Conservation (phyloP, 257 asterid species). For the Coffea canephora region DNA sequence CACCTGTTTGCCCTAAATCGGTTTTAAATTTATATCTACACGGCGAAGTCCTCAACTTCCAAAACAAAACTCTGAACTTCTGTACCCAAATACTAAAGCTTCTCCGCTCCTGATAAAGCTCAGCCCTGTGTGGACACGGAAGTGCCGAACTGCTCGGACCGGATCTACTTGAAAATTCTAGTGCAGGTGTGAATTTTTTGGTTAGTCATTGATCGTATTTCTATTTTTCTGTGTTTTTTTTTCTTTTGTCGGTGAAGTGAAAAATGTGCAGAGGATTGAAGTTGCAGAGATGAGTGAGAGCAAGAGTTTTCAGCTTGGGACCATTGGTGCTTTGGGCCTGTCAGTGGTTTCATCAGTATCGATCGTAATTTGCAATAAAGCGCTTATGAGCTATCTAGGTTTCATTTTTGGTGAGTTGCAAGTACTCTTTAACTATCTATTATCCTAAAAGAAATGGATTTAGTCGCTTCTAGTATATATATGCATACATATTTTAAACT, state of each 20-base stretch:
- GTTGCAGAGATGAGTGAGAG: constrained; percentile 52
- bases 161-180: constrained; percentile 6
- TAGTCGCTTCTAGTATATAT: no score
- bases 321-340: constrained; percentile 70
- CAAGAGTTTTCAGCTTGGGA: constrained; percentile 68
- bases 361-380: constrained; percentile 79
- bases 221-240: not conserved
- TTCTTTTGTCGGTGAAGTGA: not conserved
- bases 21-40: not conserved
- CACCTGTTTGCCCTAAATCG: constrained; percentile 33
- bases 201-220: not conserved
- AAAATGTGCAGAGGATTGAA: constrained; percentile 20
- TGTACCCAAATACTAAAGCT: not conserved
- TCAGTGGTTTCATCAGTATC: constrained; percentile 86
- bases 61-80: no score
- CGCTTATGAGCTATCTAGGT: constrained; percentile 76
- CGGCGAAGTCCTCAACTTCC: not conserved
- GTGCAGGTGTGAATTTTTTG: constrained; percentile 8
- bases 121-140: not conserved
- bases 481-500: no score
- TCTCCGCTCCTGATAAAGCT: no score
- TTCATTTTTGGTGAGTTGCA: constrained; percentile 71
- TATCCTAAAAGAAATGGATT: no score
- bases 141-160: not conserved
- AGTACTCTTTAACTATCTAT: not conserved